Evolutionary conservation across 805 yeast species (phyloP).

Genomic region (Zygotorulaspora danielsina): DNA sequence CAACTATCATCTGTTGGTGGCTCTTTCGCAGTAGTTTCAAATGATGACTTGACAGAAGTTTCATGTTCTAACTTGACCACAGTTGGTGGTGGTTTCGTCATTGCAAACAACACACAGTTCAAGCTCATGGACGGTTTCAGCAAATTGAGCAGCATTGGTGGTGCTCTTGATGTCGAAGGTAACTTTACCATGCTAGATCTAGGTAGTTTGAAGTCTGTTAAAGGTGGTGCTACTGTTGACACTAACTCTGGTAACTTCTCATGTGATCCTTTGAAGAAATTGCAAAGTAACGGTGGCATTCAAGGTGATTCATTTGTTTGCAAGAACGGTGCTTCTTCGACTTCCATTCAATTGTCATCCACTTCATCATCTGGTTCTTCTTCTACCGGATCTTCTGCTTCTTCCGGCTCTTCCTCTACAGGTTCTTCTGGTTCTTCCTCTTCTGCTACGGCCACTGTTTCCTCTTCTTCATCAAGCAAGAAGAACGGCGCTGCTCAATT

Average conservation of each 20-base stretch:
- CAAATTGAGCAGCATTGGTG: slow-evolving; percentile 67
- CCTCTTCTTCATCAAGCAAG: slow-evolving; percentile 8
- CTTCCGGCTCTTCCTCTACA: slow-evolving; percentile 2
- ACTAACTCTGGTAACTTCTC: slow-evolving; percentile 67
- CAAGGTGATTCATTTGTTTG: slow-evolving; percentile 86
- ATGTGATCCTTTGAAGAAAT: slow-evolving; percentile 69
- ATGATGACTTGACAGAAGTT: slow-evolving; percentile 64
- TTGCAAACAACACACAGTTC: slow-evolving; percentile 80
- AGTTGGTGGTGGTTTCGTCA: slow-evolving; percentile 90
- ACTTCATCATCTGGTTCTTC: slow-evolving; percentile 42
- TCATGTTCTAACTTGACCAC: slow-evolving; percentile 65
- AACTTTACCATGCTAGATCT: slow-evolving; percentile 75
- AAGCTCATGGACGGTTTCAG: slow-evolving; percentile 67
- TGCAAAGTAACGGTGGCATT: slow-evolving; percentile 74
- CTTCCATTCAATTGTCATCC: slow-evolving; percentile 40
- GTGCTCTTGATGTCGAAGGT: slow-evolving; percentile 83
- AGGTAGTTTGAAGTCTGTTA: slow-evolving; percentile 67
- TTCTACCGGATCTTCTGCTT: slow-evolving; percentile 33
- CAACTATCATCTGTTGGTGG: slow-evolving; percentile 66
- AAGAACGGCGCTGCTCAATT: slow-evolving; percentile 33
- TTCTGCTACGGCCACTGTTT: slow-evolving; percentile 14
- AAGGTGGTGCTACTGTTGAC: slow-evolving; percentile 87
- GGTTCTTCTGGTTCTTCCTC: not conserved
- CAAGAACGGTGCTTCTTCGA: slow-evolving; percentile 54
- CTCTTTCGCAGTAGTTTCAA: slow-evolving; percentile 69